Percentiles rank a stretch among this genome's conserved stretches.
Conservation (phyloP, 768 basidiomycete species). For the Russula compacta region DNA sequence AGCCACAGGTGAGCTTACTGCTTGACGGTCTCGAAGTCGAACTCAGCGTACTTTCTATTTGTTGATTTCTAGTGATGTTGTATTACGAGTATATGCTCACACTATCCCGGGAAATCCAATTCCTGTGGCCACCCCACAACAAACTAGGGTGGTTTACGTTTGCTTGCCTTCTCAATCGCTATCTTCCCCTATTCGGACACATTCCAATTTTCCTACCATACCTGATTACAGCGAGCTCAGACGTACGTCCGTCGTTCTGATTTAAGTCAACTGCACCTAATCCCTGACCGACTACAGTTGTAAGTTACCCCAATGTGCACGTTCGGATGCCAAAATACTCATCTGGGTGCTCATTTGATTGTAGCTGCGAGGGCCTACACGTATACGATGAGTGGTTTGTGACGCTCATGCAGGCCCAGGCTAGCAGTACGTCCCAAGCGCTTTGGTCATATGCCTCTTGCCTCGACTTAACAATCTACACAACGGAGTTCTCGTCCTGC, state of each 20-base stretch:
- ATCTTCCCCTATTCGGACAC: constrained; percentile 35
- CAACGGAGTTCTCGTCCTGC: not conserved
- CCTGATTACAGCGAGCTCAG: not conserved
- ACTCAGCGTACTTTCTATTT: not conserved
- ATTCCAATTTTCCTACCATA: constrained; percentile 22
- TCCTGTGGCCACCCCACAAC: constrained; percentile 33
- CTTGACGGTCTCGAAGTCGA: not conserved
- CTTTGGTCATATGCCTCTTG: too few species aligned
- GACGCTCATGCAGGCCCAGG: not conserved
- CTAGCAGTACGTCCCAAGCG: not conserved
- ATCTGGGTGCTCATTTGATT: not conserved
- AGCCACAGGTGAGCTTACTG: not conserved
- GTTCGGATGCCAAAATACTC: not conserved
- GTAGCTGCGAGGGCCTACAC: constrained; percentile 3
- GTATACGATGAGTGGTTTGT: not conserved
- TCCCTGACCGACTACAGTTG: not conserved
- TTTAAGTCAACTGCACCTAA: not conserved
- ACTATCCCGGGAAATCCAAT: constrained; percentile 30
- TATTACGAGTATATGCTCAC: constrained; percentile 28
- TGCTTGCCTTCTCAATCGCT: constrained; percentile 43
- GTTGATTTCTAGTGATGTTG: constrained; percentile 20
- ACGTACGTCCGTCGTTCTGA: not conserved
- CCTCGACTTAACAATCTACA: not conserved
- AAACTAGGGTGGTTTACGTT: constrained; percentile 32
- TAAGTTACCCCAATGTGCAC: not conserved